A percentile compares a stretch with the other conserved stretches of the same genome.
Evolutionary conservation across 2,329 filamentous ascomycete genomes (phyloP).

Genomic region (Setomelanomma holmii): DNA sequence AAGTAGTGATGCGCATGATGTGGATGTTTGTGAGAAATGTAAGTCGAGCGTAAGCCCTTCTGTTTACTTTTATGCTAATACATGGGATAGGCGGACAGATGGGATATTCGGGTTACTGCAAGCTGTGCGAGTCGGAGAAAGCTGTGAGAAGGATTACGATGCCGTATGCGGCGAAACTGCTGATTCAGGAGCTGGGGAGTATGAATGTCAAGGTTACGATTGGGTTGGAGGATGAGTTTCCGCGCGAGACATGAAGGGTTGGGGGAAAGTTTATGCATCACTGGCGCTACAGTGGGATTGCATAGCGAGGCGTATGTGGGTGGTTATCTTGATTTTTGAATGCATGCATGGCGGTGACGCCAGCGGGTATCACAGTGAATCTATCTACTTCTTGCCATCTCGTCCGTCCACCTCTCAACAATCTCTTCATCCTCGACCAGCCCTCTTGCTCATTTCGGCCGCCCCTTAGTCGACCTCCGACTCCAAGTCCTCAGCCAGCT

Average conservation of each 20-base stretch:
- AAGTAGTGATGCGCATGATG: conserved; percentile 85
- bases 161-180: conserved; percentile 94
- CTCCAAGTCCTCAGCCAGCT: conserved; percentile 22
- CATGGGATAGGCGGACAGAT: conserved; percentile 71
- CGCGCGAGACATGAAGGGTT: conserved; percentile 45
- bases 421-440: not conserved
- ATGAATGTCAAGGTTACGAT: conserved; percentile 98
- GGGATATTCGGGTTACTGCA: conserved; percentile 93
- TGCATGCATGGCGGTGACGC: conserved; percentile 3
- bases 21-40: conserved; percentile 93
- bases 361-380: conserved; percentile 2
- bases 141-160: conserved; percentile 92
- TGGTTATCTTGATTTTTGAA: not conserved
- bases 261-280: not conserved
- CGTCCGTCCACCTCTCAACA: not conserved
- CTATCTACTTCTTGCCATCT: no score
- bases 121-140: conserved; percentile 85
- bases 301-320: conserved; percentile 26
- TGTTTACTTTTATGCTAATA: not conserved
- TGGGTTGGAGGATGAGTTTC: conserved; percentile 93
- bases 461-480: conserved; percentile 11
- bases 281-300: not conserved
- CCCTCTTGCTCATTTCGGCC: conserved; percentile 1
- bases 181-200: conserved; percentile 94
- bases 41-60: no score